phyloP scores from a whole-genome alignment of 2,329 filamentous ascomycete species.

The Pseudogymnoascus sp. region DNA sequence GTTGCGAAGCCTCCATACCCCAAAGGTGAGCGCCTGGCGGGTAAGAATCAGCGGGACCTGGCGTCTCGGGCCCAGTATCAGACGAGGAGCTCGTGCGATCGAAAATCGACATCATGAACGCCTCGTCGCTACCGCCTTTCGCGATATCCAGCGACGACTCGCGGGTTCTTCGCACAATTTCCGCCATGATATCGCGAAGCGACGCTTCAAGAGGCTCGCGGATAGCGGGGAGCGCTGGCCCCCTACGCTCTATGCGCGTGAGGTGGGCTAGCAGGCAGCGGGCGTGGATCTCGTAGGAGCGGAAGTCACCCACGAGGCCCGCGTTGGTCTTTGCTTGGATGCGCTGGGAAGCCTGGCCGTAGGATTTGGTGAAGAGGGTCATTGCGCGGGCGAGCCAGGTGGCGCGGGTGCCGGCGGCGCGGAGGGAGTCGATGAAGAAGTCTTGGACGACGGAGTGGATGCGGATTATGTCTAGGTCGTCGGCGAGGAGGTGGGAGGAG shows the following conservation, averaged over 20 bases:
- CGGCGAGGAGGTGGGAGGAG: conserved; percentile 34
- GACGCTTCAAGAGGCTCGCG: conserved; percentile 31
- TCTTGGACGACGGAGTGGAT: conserved; percentile 46
- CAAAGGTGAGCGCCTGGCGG: conserved; percentile 23
- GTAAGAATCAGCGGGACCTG: conserved; percentile 23
- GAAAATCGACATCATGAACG: conserved; percentile 39
- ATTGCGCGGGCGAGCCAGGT: conserved; percentile 44
- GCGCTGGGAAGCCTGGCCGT: conserved; percentile 37
- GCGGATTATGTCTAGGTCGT: conserved; percentile 42
- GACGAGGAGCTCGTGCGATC: conserved; percentile 43
- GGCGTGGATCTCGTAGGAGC: conserved; percentile 45
- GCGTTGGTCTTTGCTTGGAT: conserved; percentile 35
- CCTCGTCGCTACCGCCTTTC: conserved; percentile 28
- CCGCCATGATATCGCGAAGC: conserved; percentile 33
- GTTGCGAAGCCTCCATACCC: conserved; percentile 20
- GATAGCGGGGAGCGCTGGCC: conserved; percentile 27
- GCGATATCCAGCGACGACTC: conserved; percentile 33
- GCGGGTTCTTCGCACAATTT: conserved; percentile 38
- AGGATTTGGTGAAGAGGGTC: conserved; percentile 42
- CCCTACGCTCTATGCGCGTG: conserved; percentile 30
- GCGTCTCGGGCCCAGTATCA: conserved; percentile 38
- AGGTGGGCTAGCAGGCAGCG: conserved; percentile 39
- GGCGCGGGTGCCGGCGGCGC: conserved; percentile 31
- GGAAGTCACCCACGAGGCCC: conserved; percentile 45
- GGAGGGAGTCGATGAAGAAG: conserved; percentile 42